Percentiles rank a stretch among this genome's conserved stretches.
Evolutionary conservation across 306 rosid genomes (phyloP).

Genomic region (Adenanthera pavonina): DNA sequence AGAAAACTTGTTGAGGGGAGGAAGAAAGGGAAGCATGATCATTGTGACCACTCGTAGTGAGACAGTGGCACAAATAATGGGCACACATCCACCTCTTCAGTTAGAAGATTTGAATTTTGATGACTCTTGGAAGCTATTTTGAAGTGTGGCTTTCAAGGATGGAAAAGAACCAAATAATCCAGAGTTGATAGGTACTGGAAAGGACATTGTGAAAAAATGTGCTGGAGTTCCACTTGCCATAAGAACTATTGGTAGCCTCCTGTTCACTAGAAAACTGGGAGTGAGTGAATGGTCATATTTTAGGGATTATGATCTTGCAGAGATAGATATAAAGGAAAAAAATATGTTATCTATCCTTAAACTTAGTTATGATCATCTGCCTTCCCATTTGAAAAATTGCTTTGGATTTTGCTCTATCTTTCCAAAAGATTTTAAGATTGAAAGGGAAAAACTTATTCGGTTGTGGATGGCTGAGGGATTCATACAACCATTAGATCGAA

Average conservation of each 20-base stretch:
- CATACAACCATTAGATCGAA: background rate
- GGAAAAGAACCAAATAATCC: background rate
- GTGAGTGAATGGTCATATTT: slow-evolving; percentile 2
- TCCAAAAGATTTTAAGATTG: slow-evolving; percentile 9
- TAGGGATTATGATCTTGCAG: background rate
- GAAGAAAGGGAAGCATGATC: slow-evolving; percentile 16
- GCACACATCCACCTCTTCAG: rapidly evolving
- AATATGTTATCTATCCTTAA: background rate
- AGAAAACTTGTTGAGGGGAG: background rate
- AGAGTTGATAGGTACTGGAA: background rate
- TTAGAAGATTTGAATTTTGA: background rate
- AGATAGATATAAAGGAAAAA: background rate
- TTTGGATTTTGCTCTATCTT: slow-evolving; percentile 30
- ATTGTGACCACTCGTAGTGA: slow-evolving; percentile 11
- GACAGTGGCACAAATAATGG: background rate
- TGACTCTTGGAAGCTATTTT: slow-evolving; percentile 2
- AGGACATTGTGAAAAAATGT: background rate
- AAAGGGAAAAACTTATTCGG: slow-evolving; percentile 1
- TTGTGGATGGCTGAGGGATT: slow-evolving; percentile 39
- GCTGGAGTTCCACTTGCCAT: slow-evolving; percentile 19
- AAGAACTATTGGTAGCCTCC: background rate
- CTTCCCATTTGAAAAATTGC: slow-evolving; percentile 1
- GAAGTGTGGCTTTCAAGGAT: slow-evolving; percentile 1
- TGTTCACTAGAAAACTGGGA: background rate
- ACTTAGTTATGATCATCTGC: too few relatives aligned